These are phyloP conservation scores for Xylariomycetidae sp. DNA, from an alignment of 2,329 filamentous ascomycete genomes.

Conservation along the genomic window DNA sequence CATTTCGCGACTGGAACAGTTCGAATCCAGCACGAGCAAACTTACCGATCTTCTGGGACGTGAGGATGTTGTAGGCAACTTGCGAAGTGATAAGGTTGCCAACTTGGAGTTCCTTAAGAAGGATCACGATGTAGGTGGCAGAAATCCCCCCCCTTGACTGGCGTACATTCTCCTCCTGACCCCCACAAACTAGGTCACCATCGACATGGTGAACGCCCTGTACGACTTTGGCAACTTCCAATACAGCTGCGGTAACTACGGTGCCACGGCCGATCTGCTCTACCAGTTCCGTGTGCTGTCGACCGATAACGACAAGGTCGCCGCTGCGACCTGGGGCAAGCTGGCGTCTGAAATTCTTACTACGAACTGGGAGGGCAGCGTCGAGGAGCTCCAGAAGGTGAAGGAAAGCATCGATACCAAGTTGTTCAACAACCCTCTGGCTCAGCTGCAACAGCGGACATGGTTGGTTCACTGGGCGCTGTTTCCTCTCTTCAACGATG, in stretches of 20 bases:
- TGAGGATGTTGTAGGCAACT: constrained; percentile 83
- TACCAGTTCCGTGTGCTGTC: constrained; percentile 98
- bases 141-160: too few species aligned
- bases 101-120: constrained; percentile 98
- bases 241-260: constrained; percentile 96
- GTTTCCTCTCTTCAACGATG: constrained; percentile 98
- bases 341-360: constrained; percentile 92
- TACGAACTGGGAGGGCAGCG: constrained; percentile 89
- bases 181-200: constrained; percentile 59
- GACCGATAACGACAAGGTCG: constrained; percentile 97
- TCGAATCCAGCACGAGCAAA: constrained; percentile 82
- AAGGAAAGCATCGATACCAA: constrained; percentile 90
- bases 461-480: constrained; percentile 98
- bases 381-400: constrained; percentile 87
- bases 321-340: constrained; percentile 95
- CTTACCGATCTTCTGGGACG: constrained; percentile 82
- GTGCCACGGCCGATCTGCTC: constrained; percentile 81
- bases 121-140: constrained; percentile 71
- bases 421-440: constrained; percentile 92
- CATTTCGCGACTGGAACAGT: constrained; percentile 73
- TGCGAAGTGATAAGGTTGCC: constrained; percentile 95
- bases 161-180: too few species aligned
- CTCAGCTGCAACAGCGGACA: constrained; percentile 91
- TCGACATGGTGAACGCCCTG: constrained; percentile 92
- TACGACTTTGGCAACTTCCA: constrained; percentile 97